Conservation (phyloP, 192 early-diverging fungal genomes). For the Entophlyctis luteolus region DNA sequence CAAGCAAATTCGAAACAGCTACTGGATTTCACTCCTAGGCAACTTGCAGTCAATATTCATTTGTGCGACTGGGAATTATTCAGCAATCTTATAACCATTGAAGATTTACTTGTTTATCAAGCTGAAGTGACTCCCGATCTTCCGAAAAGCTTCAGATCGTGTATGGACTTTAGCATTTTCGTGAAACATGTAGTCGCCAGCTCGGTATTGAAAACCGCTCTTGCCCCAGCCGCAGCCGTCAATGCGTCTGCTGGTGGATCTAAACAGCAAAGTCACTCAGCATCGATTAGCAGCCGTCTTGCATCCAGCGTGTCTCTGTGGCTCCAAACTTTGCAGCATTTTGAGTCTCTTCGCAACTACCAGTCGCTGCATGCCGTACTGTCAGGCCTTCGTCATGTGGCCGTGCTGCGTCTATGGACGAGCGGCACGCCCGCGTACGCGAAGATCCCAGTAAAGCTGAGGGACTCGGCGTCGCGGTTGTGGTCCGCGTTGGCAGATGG, state of each 20-base stretch:
- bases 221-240: no score
- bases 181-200: no score
- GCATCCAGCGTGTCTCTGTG: slow-evolving; percentile 14
- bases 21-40: slow-evolving; percentile 11
- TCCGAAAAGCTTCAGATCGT: slow-evolving; percentile 6
- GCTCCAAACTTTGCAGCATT: slow-evolving; percentile 2
- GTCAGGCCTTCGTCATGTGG: not conserved
- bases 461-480: not conserved
- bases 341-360: slow-evolving; percentile 7
- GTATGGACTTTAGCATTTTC: slow-evolving; percentile 23
- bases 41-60: slow-evolving; percentile 12
- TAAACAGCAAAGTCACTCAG: no score
- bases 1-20: not conserved
- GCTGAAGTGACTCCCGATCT: not conserved
- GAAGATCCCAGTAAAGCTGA: not conserved
- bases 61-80: slow-evolving; percentile 29
- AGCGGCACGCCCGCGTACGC: not conserved
- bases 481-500: no score
- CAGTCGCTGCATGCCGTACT: slow-evolving; percentile 4
- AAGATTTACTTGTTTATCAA: slow-evolving; percentile 6
- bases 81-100: not conserved
- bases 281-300: no score
- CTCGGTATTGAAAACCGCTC: no score
- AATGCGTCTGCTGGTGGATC: no score
- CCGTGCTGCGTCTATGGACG: not conserved